Conservation (phyloP, 179 eudicot genomes). For the Actinidia chinensis region DNA sequence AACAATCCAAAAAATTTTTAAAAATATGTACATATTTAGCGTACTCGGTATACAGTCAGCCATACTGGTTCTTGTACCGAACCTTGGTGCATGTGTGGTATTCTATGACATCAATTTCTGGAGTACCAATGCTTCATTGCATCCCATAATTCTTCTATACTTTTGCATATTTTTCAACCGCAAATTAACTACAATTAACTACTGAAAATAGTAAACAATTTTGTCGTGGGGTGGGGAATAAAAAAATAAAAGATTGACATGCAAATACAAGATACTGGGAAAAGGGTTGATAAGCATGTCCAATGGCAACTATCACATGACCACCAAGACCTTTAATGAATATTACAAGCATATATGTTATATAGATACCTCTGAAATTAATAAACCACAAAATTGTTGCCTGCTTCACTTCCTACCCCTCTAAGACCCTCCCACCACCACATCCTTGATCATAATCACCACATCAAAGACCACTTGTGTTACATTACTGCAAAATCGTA, state of each 20-base stretch:
- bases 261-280: background rate
- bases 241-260: background rate
- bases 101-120: no score
- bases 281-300: background rate
- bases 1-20: no score
- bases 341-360: background rate
- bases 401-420: conserved; percentile 16
- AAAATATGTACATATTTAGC: no score
- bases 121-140: no score
- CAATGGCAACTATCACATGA: background rate
- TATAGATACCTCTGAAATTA: background rate
- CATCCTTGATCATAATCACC: background rate
- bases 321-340: background rate
- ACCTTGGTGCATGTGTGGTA: no score
- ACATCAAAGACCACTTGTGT: background rate
- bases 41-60: no score
- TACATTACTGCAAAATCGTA: background rate
- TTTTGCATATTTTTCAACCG: no score
- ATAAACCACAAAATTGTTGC: conserved; percentile 3
- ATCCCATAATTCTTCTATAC: no score
- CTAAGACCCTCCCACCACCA: conserved; percentile 3
- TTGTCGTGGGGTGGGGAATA: no score
- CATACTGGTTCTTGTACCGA: no score
- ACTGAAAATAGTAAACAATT: no score
- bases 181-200: no score